Conservation (phyloP, 2,329 filamentous ascomycete genomes). For the Cytospora chrysosperma region DNA sequence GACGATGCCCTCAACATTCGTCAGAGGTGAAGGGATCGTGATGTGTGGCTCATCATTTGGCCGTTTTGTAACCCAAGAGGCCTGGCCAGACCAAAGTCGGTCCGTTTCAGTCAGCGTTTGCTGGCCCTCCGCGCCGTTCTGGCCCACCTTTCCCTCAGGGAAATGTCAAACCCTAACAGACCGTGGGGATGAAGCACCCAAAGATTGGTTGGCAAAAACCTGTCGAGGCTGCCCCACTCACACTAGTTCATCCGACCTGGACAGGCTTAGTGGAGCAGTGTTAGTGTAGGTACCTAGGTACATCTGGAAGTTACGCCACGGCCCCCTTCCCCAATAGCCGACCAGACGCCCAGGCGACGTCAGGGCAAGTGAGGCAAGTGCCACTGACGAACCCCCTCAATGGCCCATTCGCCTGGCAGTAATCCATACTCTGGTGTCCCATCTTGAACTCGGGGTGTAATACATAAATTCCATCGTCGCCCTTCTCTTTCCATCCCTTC, state of each 20-base stretch:
- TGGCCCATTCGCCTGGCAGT: constrained; percentile 1
- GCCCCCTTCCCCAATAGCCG: not conserved
- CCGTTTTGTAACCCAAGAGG: constrained; percentile 14
- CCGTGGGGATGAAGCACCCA: not conserved
- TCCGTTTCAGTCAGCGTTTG: constrained; percentile 19
- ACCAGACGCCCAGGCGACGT: constrained; percentile 20
- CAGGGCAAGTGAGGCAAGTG: constrained; percentile 22
- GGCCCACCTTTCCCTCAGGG: not conserved
- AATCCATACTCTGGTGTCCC: too few species aligned
- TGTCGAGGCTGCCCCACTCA: constrained; percentile 1
- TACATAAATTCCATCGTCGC: constrained; percentile 20
- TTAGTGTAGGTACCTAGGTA: constrained; percentile 2
- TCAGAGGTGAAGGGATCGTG: constrained; percentile 5
- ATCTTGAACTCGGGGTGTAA: not conserved
- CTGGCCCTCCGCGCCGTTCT: not conserved
- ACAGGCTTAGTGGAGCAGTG: not conserved
- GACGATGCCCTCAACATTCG: not conserved
- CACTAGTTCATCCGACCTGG: not conserved
- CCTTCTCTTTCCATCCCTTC: not conserved
- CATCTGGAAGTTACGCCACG: too few species aligned
- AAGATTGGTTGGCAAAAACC: constrained; percentile 1
- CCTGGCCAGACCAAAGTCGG: constrained; percentile 15
- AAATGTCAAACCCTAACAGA: constrained; percentile 5
- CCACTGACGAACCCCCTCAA: constrained; percentile 23
- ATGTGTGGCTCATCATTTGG: constrained; percentile 11